Percentiles rank a stretch among this genome's conserved stretches.
These are phyloP conservation scores for Hanseniaspora uvarum DNA, from an alignment of 1,139 yeast species.

Conservation along the genomic window DNA sequence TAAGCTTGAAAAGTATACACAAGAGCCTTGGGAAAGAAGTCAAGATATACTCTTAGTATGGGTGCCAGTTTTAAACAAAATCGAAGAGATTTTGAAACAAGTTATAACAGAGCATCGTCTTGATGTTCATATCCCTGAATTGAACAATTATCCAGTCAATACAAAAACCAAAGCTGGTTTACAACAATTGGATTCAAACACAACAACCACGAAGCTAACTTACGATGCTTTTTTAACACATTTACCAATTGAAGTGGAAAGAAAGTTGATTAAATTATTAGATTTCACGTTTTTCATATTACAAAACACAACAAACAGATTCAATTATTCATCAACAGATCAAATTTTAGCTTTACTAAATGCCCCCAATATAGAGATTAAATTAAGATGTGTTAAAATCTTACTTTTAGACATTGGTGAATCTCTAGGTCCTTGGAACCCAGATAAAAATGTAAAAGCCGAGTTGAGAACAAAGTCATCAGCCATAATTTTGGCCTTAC, in stretches of 20 bases:
- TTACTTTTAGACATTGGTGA: conserved; percentile 53
- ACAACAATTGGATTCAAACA: not conserved
- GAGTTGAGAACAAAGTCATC: conserved; percentile 30
- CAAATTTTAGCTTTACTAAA: conserved; percentile 51
- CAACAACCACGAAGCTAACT: not conserved
- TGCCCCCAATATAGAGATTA: conserved; percentile 50
- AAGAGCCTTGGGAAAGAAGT: conserved; percentile 50
- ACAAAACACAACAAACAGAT: conserved; percentile 60
- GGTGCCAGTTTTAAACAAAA: conserved; percentile 63
- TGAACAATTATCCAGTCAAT: not conserved
- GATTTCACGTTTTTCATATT: conserved; percentile 54
- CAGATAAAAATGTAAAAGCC: conserved; percentile 4
- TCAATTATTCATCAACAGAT: conserved; percentile 58
- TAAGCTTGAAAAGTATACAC: conserved; percentile 22
- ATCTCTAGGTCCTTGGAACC: conserved; percentile 22
- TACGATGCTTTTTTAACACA: conserved; percentile 31
- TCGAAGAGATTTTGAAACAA: conserved; percentile 55
- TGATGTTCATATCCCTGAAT: conserved; percentile 28
- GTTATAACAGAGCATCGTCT: conserved; percentile 45
- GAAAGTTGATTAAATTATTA: conserved; percentile 43
- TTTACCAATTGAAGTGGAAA: conserved; percentile 40
- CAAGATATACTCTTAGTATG: conserved; percentile 68
- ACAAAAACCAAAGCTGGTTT: not conserved
- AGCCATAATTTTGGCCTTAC: conserved; percentile 40
- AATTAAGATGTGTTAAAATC: conserved; percentile 55